A percentile compares a stretch with the other conserved stretches of the same genome.
phyloP scores from a whole-genome alignment of 495 filamentous ascomycete species.

The Annulohypoxylon bovei region DNA sequence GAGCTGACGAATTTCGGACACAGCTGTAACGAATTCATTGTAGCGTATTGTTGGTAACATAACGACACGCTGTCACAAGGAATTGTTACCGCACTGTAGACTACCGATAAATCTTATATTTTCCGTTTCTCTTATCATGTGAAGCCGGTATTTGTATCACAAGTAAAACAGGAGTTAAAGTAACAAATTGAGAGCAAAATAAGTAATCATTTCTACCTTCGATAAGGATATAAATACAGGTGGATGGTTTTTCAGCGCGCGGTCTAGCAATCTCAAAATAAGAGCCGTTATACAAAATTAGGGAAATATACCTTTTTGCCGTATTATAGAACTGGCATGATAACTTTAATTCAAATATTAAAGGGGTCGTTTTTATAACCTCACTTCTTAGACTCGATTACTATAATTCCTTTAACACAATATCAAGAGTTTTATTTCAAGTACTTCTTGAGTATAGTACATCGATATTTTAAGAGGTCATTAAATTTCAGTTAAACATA shows the following conservation, averaged over 20 bases:
- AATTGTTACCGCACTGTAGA: conserved; percentile 6
- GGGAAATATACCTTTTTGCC: no score
- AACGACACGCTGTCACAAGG: conserved; percentile 16
- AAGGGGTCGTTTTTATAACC: no score
- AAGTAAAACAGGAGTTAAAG: neutral
- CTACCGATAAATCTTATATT: conserved; percentile 1
- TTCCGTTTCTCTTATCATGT: neutral
- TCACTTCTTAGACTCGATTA: no score
- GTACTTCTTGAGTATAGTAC: no score
- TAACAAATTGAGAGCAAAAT: neutral
- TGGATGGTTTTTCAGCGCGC: neutral
- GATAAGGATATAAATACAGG: neutral
- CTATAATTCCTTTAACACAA: no score
- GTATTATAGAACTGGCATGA: no score
- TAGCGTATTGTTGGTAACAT: conserved; percentile 5
- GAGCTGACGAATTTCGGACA: conserved; percentile 7
- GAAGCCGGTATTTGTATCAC: neutral
- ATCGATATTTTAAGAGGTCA: no score
- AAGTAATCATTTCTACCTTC: neutral
- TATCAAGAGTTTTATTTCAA: no score
- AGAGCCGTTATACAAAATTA: neutral
- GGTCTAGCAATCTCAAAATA: neutral
- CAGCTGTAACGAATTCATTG: neutral
- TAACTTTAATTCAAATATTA: no score
- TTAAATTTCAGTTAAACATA: no score